These are phyloP conservation scores for Skeletonema marinoi DNA, from an alignment of 108 stramenopile species.

Conservation along the genomic window DNA sequence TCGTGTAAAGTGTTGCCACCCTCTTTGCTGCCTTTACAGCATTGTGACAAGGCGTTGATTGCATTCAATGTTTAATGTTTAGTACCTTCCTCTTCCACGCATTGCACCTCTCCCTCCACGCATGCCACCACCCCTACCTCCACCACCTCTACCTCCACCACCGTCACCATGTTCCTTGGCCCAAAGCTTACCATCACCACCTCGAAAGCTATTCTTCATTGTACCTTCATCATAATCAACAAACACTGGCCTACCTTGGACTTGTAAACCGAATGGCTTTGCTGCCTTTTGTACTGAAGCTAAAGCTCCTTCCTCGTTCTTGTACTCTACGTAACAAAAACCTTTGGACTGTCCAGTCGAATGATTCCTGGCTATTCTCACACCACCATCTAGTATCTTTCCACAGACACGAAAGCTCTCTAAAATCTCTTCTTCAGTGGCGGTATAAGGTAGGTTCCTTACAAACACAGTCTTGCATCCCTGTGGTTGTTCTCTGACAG, in stretches of 20 bases:
- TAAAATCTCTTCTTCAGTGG: conserved; percentile 79
- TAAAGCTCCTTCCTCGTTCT: conserved; percentile 57
- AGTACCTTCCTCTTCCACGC: too few species aligned
- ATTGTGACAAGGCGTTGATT: too few species aligned
- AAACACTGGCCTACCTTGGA: conserved; percentile 58
- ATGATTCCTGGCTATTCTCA: conserved; percentile 76
- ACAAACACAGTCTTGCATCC: conserved; percentile 88
- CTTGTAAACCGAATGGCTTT: conserved; percentile 47
- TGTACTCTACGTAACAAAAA: conserved; percentile 82
- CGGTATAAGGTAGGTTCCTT: conserved; percentile 90
- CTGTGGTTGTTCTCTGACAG: conserved; percentile 39
- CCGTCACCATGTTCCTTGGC: conserved; percentile 47
- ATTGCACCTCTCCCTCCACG: not conserved
- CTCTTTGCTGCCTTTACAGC: too few species aligned
- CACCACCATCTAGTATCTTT: conserved; percentile 62
- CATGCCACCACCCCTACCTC: conserved; percentile 6
- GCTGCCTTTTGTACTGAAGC: conserved; percentile 62
- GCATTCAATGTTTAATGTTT: not conserved
- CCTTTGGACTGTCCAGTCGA: conserved; percentile 70
- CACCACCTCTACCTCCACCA: conserved; percentile 7
- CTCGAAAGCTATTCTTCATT: conserved; percentile 72
- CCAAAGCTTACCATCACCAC: conserved; percentile 69
- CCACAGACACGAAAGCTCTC: conserved; percentile 62
- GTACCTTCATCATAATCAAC: conserved; percentile 83
- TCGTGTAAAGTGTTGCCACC: too few species aligned